Percentiles rank a stretch among this genome's conserved stretches.
These are phyloP conservation scores for Styphnolobium japonicum DNA, from an alignment of 306 rosid genomes.

Conservation along the genomic window DNA sequence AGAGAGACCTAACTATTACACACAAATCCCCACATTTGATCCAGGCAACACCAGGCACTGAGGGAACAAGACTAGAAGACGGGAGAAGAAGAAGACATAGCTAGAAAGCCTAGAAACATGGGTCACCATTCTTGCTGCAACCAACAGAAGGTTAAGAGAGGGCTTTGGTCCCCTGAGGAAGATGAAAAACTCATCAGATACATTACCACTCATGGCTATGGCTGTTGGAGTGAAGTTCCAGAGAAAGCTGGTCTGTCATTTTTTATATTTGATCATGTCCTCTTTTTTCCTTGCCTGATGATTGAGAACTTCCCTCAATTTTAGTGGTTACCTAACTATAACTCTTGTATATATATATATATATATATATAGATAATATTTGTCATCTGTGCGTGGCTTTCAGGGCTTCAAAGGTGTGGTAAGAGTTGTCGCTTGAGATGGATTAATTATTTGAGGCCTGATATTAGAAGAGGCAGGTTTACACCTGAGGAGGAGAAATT, in stretches of 20 bases:
- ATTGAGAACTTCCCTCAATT: not conserved
- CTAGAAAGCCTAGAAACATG: conserved; percentile 33
- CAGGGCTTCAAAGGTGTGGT: conserved; percentile 97
- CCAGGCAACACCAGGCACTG: conserved; percentile 17
- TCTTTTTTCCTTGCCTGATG: not conserved
- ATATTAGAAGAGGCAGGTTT: conserved; percentile 92
- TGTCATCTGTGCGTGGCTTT: not conserved
- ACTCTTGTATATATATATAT: not conserved
- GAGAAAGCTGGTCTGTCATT: conserved; percentile 75
- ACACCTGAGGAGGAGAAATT: conserved; percentile 91
- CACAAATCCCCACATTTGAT: conserved; percentile 8
- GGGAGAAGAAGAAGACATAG: not conserved
- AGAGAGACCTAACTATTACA: conserved; percentile 30
- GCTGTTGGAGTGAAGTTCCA: conserved; percentile 98
- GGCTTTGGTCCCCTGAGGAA: conserved; percentile 97
- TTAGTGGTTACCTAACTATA: not conserved
- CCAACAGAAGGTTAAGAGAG: conserved; percentile 97
- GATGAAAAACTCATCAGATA: conserved; percentile 90
- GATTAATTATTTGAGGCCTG: conserved; percentile 99
- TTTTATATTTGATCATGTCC: not conserved
- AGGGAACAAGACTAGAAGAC: conserved; percentile 5
- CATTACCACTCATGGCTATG: conserved; percentile 90
- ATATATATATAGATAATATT: not conserved
- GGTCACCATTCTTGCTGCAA: conserved; percentile 98
- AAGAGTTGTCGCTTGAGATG: conserved; percentile 95